These are phyloP conservation scores for Hysterium pulicare DNA, from an alignment of 2,329 filamentous ascomycete species.

Conservation along the genomic window DNA sequence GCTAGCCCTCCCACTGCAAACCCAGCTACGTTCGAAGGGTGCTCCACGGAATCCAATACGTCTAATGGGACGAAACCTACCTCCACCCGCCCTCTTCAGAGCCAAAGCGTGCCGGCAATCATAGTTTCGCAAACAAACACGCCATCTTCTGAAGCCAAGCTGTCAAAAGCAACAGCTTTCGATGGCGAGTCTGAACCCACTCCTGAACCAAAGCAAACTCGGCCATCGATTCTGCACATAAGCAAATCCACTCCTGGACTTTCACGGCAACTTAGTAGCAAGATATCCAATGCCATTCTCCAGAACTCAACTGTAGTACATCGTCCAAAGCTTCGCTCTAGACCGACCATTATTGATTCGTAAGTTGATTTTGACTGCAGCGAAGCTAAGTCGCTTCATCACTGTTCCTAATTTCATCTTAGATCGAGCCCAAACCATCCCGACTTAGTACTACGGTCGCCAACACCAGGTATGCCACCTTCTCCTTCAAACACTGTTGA, in stretches of 20 bases:
- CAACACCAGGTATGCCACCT: background rate
- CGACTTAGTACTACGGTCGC: too few species aligned
- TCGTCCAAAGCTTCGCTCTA: constrained; percentile 24
- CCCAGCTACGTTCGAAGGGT: constrained; percentile 8
- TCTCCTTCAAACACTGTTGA: constrained; percentile 5
- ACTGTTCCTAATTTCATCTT: background rate
- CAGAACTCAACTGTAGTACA: constrained; percentile 31
- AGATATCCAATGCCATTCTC: constrained; percentile 23
- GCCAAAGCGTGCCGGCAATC: constrained; percentile 15
- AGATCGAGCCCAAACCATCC: background rate
- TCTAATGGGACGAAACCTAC: constrained; percentile 4
- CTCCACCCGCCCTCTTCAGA: constrained; percentile 6
- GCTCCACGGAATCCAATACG: constrained; percentile 13
- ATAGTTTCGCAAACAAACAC: constrained; percentile 10
- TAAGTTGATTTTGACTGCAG: too few species aligned
- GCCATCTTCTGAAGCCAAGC: constrained; percentile 11
- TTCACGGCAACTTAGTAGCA: constrained; percentile 22
- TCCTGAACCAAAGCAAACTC: constrained; percentile 10
- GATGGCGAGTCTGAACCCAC: constrained; percentile 35
- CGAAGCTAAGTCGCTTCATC: too few species aligned
- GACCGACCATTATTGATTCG: constrained; percentile 20
- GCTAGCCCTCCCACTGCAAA: constrained; percentile 12
- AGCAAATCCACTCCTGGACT: constrained; percentile 30
- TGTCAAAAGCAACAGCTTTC: constrained; percentile 22
- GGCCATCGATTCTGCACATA: constrained; percentile 14